phyloP scores from a whole-genome alignment of 2,329 filamentous ascomycete species.

The Iodosphaeria phyllophila region DNA sequence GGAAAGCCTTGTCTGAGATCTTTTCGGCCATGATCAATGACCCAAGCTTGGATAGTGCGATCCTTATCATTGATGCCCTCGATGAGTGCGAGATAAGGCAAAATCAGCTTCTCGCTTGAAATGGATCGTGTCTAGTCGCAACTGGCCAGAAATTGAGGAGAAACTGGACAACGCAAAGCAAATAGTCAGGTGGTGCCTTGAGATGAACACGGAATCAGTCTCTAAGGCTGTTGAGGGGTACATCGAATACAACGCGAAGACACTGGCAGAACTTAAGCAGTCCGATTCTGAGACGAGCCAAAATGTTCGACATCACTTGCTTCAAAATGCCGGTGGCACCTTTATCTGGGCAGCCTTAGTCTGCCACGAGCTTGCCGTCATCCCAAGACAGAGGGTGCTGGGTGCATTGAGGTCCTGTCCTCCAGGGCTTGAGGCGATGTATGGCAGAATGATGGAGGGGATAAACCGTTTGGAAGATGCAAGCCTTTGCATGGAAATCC shows the following conservation, averaged over 20 bases:
- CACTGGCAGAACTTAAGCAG: not conserved
- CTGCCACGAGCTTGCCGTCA: conserved; percentile 12
- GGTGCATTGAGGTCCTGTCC: conserved; percentile 9
- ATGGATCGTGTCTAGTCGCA: conserved; percentile 25
- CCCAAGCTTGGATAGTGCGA: conserved; percentile 9
- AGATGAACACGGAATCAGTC: conserved; percentile 17
- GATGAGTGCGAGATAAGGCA: conserved; percentile 21
- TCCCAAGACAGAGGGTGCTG: conserved; percentile 4
- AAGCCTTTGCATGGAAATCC: conserved; percentile 14
- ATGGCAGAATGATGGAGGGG: conserved; percentile 17
- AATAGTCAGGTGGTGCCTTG: conserved; percentile 13
- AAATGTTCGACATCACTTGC: not conserved
- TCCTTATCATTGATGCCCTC: conserved; percentile 25
- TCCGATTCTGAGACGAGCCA: not conserved
- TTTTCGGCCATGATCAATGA: conserved; percentile 21
- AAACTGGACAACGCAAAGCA: conserved; percentile 6
- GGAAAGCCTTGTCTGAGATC: conserved; percentile 17
- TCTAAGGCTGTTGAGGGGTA: conserved; percentile 17
- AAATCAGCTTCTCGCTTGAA: conserved; percentile 17
- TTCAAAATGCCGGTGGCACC: conserved; percentile 18
- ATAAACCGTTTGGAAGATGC: conserved; percentile 12
- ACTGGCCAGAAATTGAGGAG: conserved; percentile 17
- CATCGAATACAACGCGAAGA: conserved; percentile 15
- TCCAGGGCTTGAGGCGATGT: conserved; percentile 16
- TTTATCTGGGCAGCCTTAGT: conserved; percentile 26